These are phyloP conservation scores for Serendipita sp. DNA, from an alignment of 1,284 basidiomycete genomes.

Conservation along the genomic window DNA sequence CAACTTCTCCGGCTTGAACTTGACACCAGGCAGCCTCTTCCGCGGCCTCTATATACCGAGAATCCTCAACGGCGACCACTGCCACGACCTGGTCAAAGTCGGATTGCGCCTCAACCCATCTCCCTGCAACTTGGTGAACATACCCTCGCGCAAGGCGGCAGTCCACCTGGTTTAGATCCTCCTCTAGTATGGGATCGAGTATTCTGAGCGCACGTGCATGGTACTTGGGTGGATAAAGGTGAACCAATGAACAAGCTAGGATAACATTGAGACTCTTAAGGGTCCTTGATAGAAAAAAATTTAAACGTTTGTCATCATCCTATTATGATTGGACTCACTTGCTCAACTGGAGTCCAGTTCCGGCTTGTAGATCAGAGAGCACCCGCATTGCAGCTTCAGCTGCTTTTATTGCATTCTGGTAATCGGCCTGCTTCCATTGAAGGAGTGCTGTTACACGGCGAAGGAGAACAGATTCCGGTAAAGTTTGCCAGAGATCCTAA, in stretches of 20 bases:
- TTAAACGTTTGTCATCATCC: conserved; percentile 16
- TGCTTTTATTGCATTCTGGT: conserved; percentile 55
- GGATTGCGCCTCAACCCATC: conserved; percentile 55
- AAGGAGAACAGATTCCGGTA: conserved; percentile 54
- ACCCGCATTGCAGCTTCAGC: conserved; percentile 57
- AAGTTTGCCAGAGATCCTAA: conserved; percentile 44
- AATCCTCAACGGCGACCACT: conserved; percentile 31
- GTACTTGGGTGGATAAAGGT: conserved; percentile 81
- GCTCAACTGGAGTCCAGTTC: conserved; percentile 29
- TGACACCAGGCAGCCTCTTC: conserved; percentile 84
- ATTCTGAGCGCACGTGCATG: conserved; percentile 66
- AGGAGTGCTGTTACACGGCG: conserved; percentile 58
- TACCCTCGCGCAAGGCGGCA: conserved; percentile 67
- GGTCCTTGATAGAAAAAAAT: conserved; percentile 26
- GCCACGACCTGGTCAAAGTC: conserved; percentile 30
- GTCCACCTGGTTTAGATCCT: conserved; percentile 47
- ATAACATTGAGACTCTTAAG: conserved; percentile 47
- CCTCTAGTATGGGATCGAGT: conserved; percentile 54
- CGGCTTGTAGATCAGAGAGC: conserved; percentile 45
- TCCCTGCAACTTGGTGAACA: conserved; percentile 46
- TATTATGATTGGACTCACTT: conserved; percentile 17
- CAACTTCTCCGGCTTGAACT: conserved; percentile 40
- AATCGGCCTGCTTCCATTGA: conserved; percentile 67
- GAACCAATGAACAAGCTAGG: conserved; percentile 63
- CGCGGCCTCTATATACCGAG: conserved; percentile 48